Evolutionary conservation across 805 yeast species (phyloP), one percentile per base, ranked within the genome.

Genomic region (Candida odintsovae): DNA sequence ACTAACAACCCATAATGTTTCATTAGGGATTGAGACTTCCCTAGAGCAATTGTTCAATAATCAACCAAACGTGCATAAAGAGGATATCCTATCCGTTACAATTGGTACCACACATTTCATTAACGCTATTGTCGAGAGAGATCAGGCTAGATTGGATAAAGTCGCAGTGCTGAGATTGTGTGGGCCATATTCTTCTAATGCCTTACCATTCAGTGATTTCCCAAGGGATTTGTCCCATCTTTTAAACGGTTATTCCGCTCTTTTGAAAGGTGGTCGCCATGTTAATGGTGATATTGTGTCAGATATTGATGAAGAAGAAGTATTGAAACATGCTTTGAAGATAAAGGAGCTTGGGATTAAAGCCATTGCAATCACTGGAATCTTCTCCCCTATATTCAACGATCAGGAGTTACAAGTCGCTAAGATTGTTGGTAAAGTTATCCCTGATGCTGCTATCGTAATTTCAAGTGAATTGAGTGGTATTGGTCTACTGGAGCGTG

Each of bases 41-140:
- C 66, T 73, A 18, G 51, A 48, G 18, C 52, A 55, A 21, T 55
- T 73, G 36, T 68, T 72, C 41, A 58, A 54, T 4, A 53, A 53
- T 11, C 44, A 50, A 4, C 45, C 50, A 3, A 44, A 40, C 16
- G 49, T 53, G 22, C 49, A 49, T n/a, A 53, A 59, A n/a, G 53
- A 62, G 2, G 66, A 69, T 12, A 64, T 75, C 6, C 55, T 60
- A 6, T 60, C 75, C 1, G 73, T 73, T n/a, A 72, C 77, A 2
- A 73, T 75, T 50, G 78, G 79, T 15, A 75, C 78, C 3, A 75
- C 78, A 1, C 78, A 74, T 50, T 74, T 74, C 58, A 72, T 74
- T 54, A 74, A 74, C 57, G 76, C 78, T 15, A 75, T 74, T 21
- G 65, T 75, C 20, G 78, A 74, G 52, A 68, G 68, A 46, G 77